phyloP scores from a whole-genome alignment of 352 stramenopile genomes.

The Phytophthora pseudosyringae region DNA sequence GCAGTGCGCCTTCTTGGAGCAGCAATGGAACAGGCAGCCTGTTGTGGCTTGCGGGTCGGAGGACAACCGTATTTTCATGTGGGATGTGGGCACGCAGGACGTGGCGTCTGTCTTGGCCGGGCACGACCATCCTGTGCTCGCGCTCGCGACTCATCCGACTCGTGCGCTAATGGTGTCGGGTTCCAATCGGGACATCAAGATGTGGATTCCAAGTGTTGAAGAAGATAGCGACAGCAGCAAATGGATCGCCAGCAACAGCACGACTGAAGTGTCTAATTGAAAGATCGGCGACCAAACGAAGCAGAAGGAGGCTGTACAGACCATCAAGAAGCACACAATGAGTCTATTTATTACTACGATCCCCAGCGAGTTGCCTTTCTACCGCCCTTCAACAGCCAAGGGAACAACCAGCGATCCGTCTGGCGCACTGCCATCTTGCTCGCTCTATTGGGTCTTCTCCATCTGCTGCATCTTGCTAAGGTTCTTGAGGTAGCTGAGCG shows the following conservation, averaged over 20 bases:
- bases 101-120: constrained; percentile 63
- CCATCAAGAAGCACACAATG: constrained; percentile 32
- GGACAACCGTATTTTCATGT: constrained; percentile 92
- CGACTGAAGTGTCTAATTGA: neutral
- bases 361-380: neutral
- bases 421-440: constrained; percentile 32
- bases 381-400: constrained; percentile 2
- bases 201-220: constrained; percentile 41
- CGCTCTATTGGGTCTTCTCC: constrained; percentile 39
- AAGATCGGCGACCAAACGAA: neutral
- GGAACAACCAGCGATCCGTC: constrained; percentile 29
- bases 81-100: constrained; percentile 89
- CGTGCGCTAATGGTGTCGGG: constrained; percentile 72
- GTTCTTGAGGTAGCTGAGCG: constrained; percentile 84
- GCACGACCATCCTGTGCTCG: constrained; percentile 88
- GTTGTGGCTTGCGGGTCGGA: constrained; percentile 93
- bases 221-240: constrained; percentile 7
- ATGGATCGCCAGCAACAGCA: constrained; percentile 15
- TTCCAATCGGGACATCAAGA: constrained; percentile 75
- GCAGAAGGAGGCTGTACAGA: constrained; percentile 7
- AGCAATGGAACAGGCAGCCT: constrained; percentile 38
- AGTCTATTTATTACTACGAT: constrained; percentile 64
- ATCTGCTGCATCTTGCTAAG: constrained; percentile 64
- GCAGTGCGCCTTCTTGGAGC: constrained; percentile 82
- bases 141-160: constrained; percentile 78